Evolutionary conservation across 371 early-diverging fungal genomes (phyloP).

Genomic region (Mortierella sp.): DNA sequence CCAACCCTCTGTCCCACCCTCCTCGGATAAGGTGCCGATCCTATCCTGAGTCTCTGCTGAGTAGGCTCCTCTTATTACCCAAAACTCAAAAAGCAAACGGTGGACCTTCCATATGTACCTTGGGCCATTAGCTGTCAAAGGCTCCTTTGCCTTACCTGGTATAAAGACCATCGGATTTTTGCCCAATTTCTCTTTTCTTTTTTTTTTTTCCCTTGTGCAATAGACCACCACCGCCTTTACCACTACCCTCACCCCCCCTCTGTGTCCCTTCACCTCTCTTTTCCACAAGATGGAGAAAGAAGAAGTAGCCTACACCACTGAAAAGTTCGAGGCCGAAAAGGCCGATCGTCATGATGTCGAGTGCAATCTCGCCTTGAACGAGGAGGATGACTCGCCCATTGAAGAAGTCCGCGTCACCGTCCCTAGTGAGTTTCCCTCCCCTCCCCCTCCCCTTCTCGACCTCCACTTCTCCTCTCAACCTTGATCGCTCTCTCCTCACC

Average conservation of each 20-base stretch:
- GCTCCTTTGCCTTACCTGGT: too few species aligned
- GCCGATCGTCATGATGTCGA: conserved; percentile 2
- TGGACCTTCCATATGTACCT: too few species aligned
- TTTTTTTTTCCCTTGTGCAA: conserved; percentile 7
- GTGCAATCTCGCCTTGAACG: conserved; percentile 22
- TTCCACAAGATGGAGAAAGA: conserved; percentile 34
- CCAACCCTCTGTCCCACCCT: too few species aligned
- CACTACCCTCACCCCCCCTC: background rate
- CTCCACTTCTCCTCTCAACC: too few species aligned
- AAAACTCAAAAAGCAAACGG: too few species aligned
- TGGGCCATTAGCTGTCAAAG: too few species aligned
- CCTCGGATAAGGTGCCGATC: too few species aligned
- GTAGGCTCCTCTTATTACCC: too few species aligned
- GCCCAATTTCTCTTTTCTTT: background rate
- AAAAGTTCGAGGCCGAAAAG: conserved; percentile 27
- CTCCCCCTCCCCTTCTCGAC: background rate
- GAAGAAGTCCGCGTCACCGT: conserved; percentile 77
- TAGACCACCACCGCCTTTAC: background rate
- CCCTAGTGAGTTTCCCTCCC: conserved; percentile 52
- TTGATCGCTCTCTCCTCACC: too few species aligned
- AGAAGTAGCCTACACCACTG: conserved; percentile 1
- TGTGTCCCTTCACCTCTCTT: background rate
- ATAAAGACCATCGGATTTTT: too few species aligned
- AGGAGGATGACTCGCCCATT: conserved; percentile 75
- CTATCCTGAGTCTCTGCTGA: too few species aligned